Conservation (phyloP, 2,329 filamentous ascomycete species). For the Fusarium chlamydosporum region DNA sequence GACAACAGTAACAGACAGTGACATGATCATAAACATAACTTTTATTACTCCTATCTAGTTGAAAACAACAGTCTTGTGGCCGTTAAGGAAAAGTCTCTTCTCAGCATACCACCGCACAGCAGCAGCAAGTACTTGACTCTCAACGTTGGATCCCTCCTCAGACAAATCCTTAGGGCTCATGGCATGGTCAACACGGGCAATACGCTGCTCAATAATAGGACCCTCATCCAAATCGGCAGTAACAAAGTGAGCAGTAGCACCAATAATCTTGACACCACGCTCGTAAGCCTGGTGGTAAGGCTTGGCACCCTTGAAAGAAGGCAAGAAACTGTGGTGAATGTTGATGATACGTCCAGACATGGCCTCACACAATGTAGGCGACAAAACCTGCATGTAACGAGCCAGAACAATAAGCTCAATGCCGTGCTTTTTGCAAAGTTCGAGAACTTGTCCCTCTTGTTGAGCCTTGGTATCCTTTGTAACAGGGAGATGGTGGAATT, state of each 20-base stretch:
- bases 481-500: slow-evolving; percentile 85
- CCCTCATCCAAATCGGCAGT: slow-evolving; percentile 88
- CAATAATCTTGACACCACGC: slow-evolving; percentile 89
- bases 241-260: slow-evolving; percentile 88
- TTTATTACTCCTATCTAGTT: slow-evolving; percentile 50
- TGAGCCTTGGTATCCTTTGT: slow-evolving; percentile 81
- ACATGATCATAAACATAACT: neutral
- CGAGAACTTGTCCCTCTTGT: slow-evolving; percentile 80
- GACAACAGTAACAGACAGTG: too few relatives aligned
- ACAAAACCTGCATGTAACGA: slow-evolving; percentile 90
- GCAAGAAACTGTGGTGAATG: slow-evolving; percentile 90
- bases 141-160: slow-evolving; percentile 85
- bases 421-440: slow-evolving; percentile 75
- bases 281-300: slow-evolving; percentile 92
- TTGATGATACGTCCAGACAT: slow-evolving; percentile 93
- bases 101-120: slow-evolving; percentile 89
- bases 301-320: slow-evolving; percentile 88
- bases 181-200: slow-evolving; percentile 81
- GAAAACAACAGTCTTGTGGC: slow-evolving; percentile 85
- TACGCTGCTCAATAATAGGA: slow-evolving; percentile 88
- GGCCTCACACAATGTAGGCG: slow-evolving; percentile 78
- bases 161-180: slow-evolving; percentile 82
- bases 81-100: slow-evolving; percentile 82
- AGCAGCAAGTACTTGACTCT: slow-evolving; percentile 84
- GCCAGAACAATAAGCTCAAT: slow-evolving; percentile 86